Evolutionary conservation across 257 asterid genomes (phyloP), one percentile per base, ranked within the genome.

Genomic region (Rauvolfia tetraphylla): DNA sequence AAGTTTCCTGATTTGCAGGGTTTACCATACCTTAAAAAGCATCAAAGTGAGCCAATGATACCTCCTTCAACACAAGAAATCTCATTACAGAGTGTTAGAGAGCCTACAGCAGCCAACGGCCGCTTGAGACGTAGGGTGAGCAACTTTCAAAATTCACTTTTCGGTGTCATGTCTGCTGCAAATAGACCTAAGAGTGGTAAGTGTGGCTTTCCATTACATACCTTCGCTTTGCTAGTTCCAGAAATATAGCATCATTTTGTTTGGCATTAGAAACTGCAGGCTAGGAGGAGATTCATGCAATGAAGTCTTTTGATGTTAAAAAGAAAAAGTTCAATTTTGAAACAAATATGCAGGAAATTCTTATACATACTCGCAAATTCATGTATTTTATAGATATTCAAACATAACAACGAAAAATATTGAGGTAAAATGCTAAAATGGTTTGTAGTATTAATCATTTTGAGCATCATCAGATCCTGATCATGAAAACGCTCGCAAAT

Each of bases 131-230:
- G 76, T 68, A 83, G 82, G 73, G 75, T 83, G 0, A 81, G 76
- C 72, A 72, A 57, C 73, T 84, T 84, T 34, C 88, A 80, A 56
- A 88, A 91, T 58, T 93, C 97, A 7, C 92, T 93, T 41, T 91
- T 90, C 0, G 95, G 96, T 82, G 86, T 93, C 80, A 72, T 91
- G 77, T 82, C 97, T 34, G 82, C 89, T 51, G 77, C 83, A 56
- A 75, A 71, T 31, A 84, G 73, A 72, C 85, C 79, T 27, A 85
- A 54, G 65, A 82, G 78, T 78, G 97, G 97, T 89, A 59, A 81
- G 79, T 49, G 9, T 12, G 41, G 25, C 34, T 48, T 74, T 41
- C 23, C 15, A 38, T 18, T 51, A 15, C 8, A 18, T 48, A 25
- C 41, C 3, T 29, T 42, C 41, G n/a, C 41, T 6, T 69, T 15